Base-by-base conservation (phyloP, 352 stramenopile species). In the Phytophthora brassicae region DNA sequence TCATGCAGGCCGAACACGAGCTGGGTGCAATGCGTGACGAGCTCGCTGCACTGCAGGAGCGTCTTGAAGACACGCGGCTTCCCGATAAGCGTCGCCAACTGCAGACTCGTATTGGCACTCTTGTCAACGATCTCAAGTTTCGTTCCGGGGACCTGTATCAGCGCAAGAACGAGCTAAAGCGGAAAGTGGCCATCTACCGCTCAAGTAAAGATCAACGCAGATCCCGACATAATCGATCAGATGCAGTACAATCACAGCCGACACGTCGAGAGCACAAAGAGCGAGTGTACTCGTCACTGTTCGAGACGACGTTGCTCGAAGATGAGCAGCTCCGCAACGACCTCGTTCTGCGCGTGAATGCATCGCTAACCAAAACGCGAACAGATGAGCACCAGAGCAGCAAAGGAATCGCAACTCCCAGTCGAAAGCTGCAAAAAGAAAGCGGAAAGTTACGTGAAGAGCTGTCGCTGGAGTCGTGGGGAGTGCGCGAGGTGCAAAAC, bases 61-160 rank as follows among this genome's bases (percentile, higher is more conserved):
- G 72, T n/a, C 70, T 92, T 3, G 23, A 68, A 22, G 68, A 73
- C 7, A 53, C 60, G 11, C 44, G 55, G 16, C 44, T 74, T 6
- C 43, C 75, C 0, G 81, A 89, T 38, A 72, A 79, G 43, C 62
- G 70, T 9, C 77, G 82, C 20, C 52, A 64, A 42, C 54, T 94
- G 28, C 74, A 90, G 44, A 86, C 53, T 33, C 75, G 72, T 22
- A 67, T 84, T 20, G 78, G 76, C 2, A 64, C 45, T 26, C 64
- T 89, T 12, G 74, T 67, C 19, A 89, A 91, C 35, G 64, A 86
- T 4, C 66, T 92, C 53, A 85, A 89, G 58, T 79, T 81, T 20
- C 75, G 77, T 14, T 81, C 78, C 0, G 85, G 81, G 9, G 83
- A 91, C 29, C 46, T 91, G 16, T 94, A 84, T 48, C 82, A 92